These are phyloP conservation scores for Triangularia setosa DNA, from an alignment of 2,329 filamentous ascomycete species.

Conservation along the genomic window DNA sequence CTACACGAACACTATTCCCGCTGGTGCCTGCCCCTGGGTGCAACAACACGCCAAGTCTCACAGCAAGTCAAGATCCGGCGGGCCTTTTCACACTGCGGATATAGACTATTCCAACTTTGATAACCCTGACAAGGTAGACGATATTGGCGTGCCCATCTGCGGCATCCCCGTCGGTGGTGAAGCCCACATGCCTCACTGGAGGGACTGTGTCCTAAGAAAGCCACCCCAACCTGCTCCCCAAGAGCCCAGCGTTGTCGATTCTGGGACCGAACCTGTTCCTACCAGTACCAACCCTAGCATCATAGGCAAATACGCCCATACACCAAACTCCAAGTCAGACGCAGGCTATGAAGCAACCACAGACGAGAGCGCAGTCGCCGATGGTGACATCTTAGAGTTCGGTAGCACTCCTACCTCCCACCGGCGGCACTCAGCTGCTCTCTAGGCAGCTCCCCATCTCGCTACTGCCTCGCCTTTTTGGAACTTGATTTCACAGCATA, in stretches of 20 bases:
- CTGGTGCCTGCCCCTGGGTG: constrained; percentile 12
- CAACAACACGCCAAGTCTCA: not conserved
- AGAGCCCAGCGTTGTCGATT: not conserved
- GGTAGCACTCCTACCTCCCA: not conserved
- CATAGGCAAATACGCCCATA: not conserved
- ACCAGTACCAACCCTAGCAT: not conserved
- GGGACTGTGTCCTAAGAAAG: constrained; percentile 24
- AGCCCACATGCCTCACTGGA: constrained; percentile 32
- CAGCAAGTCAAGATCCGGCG: not conserved
- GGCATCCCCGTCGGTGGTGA: constrained; percentile 38
- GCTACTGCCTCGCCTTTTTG: too few species aligned
- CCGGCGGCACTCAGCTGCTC: not conserved
- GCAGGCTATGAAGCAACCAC: constrained; percentile 2
- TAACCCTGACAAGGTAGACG: not conserved
- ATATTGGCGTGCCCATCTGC: not conserved
- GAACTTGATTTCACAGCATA: too few species aligned
- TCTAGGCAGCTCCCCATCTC: too few species aligned
- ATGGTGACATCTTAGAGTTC: not conserved
- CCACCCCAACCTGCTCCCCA: not conserved
- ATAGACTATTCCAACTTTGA: not conserved
- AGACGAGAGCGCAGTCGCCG: not conserved
- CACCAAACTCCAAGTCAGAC: not conserved
- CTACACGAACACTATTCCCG: constrained; percentile 12
- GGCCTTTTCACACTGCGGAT: constrained; percentile 13
- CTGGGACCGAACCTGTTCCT: too few species aligned